Conservation (phyloP, 2,329 filamentous ascomycete genomes). For the Fusarium verticillioides region DNA sequence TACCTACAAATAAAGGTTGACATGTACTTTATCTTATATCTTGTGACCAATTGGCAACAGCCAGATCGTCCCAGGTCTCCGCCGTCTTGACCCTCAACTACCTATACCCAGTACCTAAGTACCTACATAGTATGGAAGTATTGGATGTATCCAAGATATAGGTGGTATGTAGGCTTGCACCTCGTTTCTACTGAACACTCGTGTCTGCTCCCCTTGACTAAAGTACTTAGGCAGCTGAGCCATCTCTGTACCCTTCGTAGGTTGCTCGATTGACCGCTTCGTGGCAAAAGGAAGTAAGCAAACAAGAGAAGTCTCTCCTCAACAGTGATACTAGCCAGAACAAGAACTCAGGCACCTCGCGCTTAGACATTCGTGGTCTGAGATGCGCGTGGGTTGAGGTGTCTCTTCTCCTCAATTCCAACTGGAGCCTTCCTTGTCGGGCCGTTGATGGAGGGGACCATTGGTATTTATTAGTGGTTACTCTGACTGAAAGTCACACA, state of each 20-base stretch:
- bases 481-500: constrained; percentile 15
- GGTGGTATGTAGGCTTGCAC: neutral
- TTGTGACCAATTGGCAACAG: constrained; percentile 35
- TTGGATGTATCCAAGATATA: neutral
- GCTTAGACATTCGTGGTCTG: constrained; percentile 19
- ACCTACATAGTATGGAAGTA: neutral
- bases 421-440: constrained; percentile 27
- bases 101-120: neutral
- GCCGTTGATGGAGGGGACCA: constrained; percentile 32
- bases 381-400: constrained; percentile 16
- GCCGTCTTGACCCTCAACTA: constrained; percentile 25
- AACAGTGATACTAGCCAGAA: constrained; percentile 7
- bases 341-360: constrained; percentile 1
- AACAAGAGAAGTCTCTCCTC: neutral
- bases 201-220: constrained; percentile 13
- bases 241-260: neutral
- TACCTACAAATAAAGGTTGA: constrained; percentile 16
- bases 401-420: constrained; percentile 19
- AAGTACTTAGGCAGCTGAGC: neutral
- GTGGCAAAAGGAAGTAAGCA: constrained; percentile 15
- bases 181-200: constrained; percentile 35
- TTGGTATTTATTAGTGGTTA: constrained; percentile 13
- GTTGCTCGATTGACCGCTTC: constrained; percentile 32
- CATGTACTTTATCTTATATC: constrained; percentile 19
- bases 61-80: constrained; percentile 26